phyloP scores from a whole-genome alignment of 208 protist genomes.

The Acanthamoeba triangularis region DNA sequence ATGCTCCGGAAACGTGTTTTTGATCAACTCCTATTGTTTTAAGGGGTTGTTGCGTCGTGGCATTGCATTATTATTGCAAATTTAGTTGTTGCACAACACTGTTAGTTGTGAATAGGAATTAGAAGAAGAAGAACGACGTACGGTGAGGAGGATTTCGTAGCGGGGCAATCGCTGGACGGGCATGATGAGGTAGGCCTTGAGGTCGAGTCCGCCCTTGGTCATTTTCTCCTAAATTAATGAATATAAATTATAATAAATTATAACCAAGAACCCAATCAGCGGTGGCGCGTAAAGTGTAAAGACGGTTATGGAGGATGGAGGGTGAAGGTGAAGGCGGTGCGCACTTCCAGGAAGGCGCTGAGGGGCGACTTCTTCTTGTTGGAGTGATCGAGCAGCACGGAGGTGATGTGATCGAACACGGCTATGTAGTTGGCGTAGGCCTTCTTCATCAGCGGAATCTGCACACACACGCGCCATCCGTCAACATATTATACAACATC shows the following conservation, averaged over 20 bases:
- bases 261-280: no score
- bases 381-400: slow-evolving; percentile 14
- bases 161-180: slow-evolving; percentile 13
- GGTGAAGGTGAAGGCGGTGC: no score
- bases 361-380: slow-evolving; percentile 13
- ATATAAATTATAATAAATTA: no score
- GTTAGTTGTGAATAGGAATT: not conserved
- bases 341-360: slow-evolving; percentile 1
- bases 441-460: slow-evolving; percentile 48
- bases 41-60: not conserved
- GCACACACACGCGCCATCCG: not conserved
- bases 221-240: not conserved
- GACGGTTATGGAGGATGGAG: not conserved
- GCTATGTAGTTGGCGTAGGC: slow-evolving; percentile 39
- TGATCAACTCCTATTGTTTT: not conserved
- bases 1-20: slow-evolving; percentile 50
- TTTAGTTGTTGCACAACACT: no score
- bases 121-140: not conserved
- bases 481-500: not conserved
- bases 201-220: not conserved
- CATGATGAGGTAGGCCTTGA: slow-evolving; percentile 60
- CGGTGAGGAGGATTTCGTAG: slow-evolving; percentile 34
- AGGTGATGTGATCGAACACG: slow-evolving; percentile 11
- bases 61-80: not conserved
- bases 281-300: not conserved